Evolutionary conservation across 148 eudicot genomes (phyloP).

Genomic region (Limonium bicolor): DNA sequence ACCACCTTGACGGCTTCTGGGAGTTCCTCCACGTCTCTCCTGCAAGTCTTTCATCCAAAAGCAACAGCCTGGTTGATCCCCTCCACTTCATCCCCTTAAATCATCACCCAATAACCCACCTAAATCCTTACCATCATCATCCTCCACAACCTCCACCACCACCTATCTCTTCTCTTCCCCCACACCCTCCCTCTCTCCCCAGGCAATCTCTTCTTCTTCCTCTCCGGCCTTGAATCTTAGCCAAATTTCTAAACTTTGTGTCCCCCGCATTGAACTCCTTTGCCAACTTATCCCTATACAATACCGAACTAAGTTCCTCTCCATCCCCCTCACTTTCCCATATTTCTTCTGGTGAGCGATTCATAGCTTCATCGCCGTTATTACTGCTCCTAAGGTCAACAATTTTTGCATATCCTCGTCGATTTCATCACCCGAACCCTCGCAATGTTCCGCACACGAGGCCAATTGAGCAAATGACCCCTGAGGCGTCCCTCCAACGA

Average conservation of each 20-base stretch:
- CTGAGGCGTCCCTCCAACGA: slow-evolving; percentile 56
- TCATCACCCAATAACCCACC: slow-evolving; percentile 68
- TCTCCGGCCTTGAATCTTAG: slow-evolving; percentile 61
- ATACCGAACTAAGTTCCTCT: slow-evolving; percentile 42
- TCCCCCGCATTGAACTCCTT: slow-evolving; percentile 63
- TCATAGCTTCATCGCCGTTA: slow-evolving; percentile 32
- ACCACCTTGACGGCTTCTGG: slow-evolving; percentile 84
- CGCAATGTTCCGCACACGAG: slow-evolving; percentile 65
- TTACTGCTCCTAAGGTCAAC: slow-evolving; percentile 5
- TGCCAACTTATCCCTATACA: slow-evolving; percentile 67
- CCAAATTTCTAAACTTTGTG: slow-evolving; percentile 69
- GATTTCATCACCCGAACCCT: slow-evolving; percentile 78
- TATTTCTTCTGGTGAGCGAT: too few relatives aligned
- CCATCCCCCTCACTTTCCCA: slow-evolving; percentile 74
- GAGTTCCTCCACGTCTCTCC: slow-evolving; percentile 35
- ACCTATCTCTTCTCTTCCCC: too few relatives aligned
- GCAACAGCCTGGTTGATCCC: slow-evolving; percentile 78
- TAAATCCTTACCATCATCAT: slow-evolving; percentile 38
- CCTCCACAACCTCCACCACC: slow-evolving; percentile 64
- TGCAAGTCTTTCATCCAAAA: slow-evolving; percentile 66
- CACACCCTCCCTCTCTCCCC: slow-evolving; percentile 6
- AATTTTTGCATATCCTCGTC: slow-evolving; percentile 21
- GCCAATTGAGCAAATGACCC: slow-evolving; percentile 93
- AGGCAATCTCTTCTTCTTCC: slow-evolving; percentile 20
- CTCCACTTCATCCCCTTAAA: slow-evolving; percentile 46